Percentiles rank a stretch among this genome's conserved stretches.
phyloP scores from a whole-genome alignment of 2,329 filamentous ascomycete genomes.

The Ilyonectria robusta region DNA sequence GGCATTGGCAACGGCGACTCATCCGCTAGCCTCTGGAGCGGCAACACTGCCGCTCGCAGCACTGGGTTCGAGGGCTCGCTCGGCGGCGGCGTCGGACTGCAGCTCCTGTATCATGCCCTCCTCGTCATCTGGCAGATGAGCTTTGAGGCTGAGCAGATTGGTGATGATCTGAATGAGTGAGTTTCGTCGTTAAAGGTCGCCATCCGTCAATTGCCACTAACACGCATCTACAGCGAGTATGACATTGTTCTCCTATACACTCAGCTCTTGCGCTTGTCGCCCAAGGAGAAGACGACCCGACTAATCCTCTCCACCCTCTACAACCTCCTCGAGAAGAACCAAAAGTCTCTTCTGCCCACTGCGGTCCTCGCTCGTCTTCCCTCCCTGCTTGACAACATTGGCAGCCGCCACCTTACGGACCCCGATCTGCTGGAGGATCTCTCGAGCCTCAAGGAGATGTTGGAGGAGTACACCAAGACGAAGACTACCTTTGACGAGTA shows the following conservation, averaged over 20 bases:
- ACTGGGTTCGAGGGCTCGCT: slow-evolving; percentile 74
- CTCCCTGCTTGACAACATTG: slow-evolving; percentile 73
- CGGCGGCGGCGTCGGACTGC: slow-evolving; percentile 89
- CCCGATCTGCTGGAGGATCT: slow-evolving; percentile 76
- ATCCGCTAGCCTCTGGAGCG: slow-evolving; percentile 74
- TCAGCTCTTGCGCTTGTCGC: slow-evolving; percentile 91
- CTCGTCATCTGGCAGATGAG: slow-evolving; percentile 97
- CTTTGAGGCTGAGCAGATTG: slow-evolving; percentile 85
- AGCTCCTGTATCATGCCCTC: slow-evolving; percentile 94
- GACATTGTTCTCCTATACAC: slow-evolving; percentile 93
- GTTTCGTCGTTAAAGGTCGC: slow-evolving; percentile 49
- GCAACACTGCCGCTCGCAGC: slow-evolving; percentile 66
- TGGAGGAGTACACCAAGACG: slow-evolving; percentile 78
- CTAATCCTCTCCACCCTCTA: slow-evolving; percentile 90
- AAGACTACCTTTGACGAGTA: slow-evolving; percentile 91
- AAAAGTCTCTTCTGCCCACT: slow-evolving; percentile 82
- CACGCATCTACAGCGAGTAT: slow-evolving; percentile 77
- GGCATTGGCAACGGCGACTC: slow-evolving; percentile 77
- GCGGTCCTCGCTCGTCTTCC: slow-evolving; percentile 90
- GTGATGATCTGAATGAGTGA: slow-evolving; percentile 87
- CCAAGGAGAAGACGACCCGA: slow-evolving; percentile 97
- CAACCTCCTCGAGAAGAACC: slow-evolving; percentile 82
- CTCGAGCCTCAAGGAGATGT: slow-evolving; percentile 71
- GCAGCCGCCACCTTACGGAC: slow-evolving; percentile 74
- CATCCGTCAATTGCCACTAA: slow-evolving; percentile 31